phyloP scores from a whole-genome alignment of 2,329 filamentous ascomycete species.

The Xenoacremonium recifei region DNA sequence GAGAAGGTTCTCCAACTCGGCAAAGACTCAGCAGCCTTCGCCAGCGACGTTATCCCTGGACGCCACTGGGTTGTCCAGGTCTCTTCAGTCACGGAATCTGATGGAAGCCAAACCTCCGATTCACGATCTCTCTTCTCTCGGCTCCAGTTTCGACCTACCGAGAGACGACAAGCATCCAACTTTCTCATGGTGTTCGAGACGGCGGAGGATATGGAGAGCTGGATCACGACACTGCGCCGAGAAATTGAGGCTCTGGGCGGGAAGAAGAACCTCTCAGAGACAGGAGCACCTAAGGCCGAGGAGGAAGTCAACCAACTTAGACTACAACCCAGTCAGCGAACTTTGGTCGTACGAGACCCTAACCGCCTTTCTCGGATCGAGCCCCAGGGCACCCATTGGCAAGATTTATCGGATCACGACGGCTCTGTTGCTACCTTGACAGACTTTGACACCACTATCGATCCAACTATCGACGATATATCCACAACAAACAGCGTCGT shows the following conservation, averaged over 20 bases:
- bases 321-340: constrained; percentile 44
- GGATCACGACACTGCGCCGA: constrained; percentile 66
- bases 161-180: constrained; percentile 58
- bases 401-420: constrained; percentile 11
- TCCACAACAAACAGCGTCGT: constrained; percentile 57
- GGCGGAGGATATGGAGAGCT: constrained; percentile 72
- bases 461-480: constrained; percentile 50
- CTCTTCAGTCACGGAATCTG: constrained; percentile 61
- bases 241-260: constrained; percentile 72
- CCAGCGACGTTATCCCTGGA: constrained; percentile 75
- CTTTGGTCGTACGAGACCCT: constrained; percentile 47
- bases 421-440: constrained; percentile 13
- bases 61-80: constrained; percentile 79
- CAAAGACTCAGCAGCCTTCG: constrained; percentile 76
- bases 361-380: constrained; percentile 41
- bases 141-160: constrained; percentile 54
- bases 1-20: constrained; percentile 72
- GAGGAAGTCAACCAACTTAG: constrained; percentile 32
- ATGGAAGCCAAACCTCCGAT: constrained; percentile 49
- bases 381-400: constrained; percentile 13
- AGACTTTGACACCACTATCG: constrained; percentile 29
- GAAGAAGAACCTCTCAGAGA: constrained; percentile 61
- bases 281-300: constrained; percentile 49
- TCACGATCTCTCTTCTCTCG: constrained; percentile 64
- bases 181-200: constrained; percentile 72